Conservation (phyloP, 1,139 yeast genomes). For the Pichia sp. region DNA sequence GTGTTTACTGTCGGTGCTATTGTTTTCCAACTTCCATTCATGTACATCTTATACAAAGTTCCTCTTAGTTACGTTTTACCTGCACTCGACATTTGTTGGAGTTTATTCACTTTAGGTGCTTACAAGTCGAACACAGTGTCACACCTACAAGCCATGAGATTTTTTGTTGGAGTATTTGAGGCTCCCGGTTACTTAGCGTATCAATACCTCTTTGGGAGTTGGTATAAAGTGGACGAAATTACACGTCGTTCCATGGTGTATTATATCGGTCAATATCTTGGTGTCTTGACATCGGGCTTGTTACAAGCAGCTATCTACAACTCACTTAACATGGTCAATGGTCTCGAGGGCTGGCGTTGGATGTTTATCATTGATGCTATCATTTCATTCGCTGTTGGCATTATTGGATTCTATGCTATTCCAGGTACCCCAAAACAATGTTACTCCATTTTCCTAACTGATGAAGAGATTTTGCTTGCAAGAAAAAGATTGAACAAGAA, state of each 20-base stretch:
- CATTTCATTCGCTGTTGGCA: constrained; percentile 35
- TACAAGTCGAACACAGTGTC: constrained; percentile 37
- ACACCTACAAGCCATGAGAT: constrained; percentile 44
- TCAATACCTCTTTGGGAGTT: constrained; percentile 55
- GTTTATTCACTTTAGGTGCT: constrained; percentile 52
- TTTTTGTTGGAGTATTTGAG: constrained; percentile 57
- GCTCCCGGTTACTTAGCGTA: constrained; percentile 53
- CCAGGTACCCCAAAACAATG: constrained; percentile 9
- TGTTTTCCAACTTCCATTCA: constrained; percentile 44
- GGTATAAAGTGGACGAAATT: constrained; percentile 43
- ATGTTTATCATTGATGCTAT: constrained; percentile 67
- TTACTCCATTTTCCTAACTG: constrained; percentile 29
- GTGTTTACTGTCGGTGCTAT: constrained; percentile 50
- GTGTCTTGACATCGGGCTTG: constrained; percentile 40
- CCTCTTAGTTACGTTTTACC: constrained; percentile 47
- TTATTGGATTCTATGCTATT: constrained; percentile 15
- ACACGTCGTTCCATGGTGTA: constrained; percentile 37
- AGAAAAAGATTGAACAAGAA: constrained; percentile 47
- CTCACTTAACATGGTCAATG: constrained; percentile 42
- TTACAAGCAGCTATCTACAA: constrained; percentile 30
- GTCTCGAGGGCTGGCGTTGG: constrained; percentile 73
- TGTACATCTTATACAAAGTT: constrained; percentile 28
- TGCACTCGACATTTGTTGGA: constrained; percentile 57
- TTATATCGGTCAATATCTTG: constrained; percentile 37
- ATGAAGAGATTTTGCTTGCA: constrained; percentile 59